Evolutionary conservation across 371 early-diverging fungal species (phyloP), one percentile per base, ranked within the genome.

Genomic region (Fennellomyces sp.): DNA sequence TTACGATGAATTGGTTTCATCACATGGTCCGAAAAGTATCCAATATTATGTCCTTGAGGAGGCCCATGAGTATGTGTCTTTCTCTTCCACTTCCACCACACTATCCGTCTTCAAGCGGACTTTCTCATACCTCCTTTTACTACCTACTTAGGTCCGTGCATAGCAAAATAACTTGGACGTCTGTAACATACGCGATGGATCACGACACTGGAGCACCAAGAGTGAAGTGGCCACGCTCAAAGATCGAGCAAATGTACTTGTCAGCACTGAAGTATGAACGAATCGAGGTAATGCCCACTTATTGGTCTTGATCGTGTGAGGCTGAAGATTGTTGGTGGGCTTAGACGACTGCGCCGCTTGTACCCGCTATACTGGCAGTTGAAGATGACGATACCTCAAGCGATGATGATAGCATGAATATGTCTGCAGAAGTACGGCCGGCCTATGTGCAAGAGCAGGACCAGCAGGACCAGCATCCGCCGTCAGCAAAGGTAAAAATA

Each of bases 81-180:
- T 0, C 21, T 15, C 23, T 23, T 45, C n/a, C 12, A 8, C 23
- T 45, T 17, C n/a, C 21, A 21, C 5, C 23, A 4, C 0, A 45
- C 45, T 45, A 21, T 45, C 21, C 2, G 17, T 45, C 23, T 17
- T 45, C 12, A 23, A 19, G 39, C 39, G 39, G 39, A 39, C 39
- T 39, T 39, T n/a, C 3, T 3, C 21, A 45, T 6, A 45, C 45
- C 21, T 23, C 19, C 11, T 6, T 41, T 5, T 2, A 41, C 41
- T 45, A 5, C 23, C 23, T 21, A 23, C 45, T 23, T 45, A 45
- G 45, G 45, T 45, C 45, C 5, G 45, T 45, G 45, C 45, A 45
- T 25, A 45, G 45, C 45, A 45, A 45, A 21, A n/a, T 45, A 17
- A 45, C 45, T 45, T 45, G 45, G 45, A 45, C 45, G 0, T 45